phyloP scores from a whole-genome alignment of 2,329 filamentous ascomycete species.

The Fusarium nelsonii region DNA sequence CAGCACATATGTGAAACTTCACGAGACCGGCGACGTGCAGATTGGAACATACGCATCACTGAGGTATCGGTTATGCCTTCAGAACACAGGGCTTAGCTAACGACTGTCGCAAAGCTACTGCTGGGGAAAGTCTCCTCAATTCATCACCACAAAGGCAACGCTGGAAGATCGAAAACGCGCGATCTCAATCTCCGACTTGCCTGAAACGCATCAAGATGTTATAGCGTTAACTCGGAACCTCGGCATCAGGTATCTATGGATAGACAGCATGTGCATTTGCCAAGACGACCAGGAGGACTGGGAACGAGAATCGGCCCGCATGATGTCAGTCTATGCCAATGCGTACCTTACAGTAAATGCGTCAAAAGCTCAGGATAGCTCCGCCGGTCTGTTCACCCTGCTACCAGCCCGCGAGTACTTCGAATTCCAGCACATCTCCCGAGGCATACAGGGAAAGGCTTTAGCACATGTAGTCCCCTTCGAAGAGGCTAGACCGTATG shows the following conservation, averaged over 20 bases:
- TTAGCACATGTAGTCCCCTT: not conserved
- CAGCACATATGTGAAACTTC: not conserved
- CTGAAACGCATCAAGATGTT: not conserved
- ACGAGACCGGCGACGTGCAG: not conserved
- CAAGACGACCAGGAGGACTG: slow-evolving; percentile 11
- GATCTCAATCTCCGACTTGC: not conserved
- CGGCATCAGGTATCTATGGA: not conserved
- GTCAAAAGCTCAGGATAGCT: not conserved
- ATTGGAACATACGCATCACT: not conserved
- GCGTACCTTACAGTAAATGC: not conserved
- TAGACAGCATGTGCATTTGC: slow-evolving; percentile 16
- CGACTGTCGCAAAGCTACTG: not conserved
- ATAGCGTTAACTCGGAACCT: not conserved
- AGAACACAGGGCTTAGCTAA: not conserved
- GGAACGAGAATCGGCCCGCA: slow-evolving; percentile 2
- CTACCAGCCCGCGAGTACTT: accelerated
- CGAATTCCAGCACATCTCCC: not conserved
- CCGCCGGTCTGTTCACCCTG: not conserved
- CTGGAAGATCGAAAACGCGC: slow-evolving; percentile 1
- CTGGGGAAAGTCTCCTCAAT: not conserved
- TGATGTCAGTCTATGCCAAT: not conserved
- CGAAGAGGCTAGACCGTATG: accelerated
- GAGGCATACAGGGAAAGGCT: not conserved
- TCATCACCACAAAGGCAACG: slow-evolving; percentile 4
- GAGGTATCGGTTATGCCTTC: not conserved